A percentile compares a stretch with the other conserved stretches of the same genome.
Conservation (phyloP, 2,329 filamentous ascomycete species). For the Thielaviopsis ethacetica region DNA sequence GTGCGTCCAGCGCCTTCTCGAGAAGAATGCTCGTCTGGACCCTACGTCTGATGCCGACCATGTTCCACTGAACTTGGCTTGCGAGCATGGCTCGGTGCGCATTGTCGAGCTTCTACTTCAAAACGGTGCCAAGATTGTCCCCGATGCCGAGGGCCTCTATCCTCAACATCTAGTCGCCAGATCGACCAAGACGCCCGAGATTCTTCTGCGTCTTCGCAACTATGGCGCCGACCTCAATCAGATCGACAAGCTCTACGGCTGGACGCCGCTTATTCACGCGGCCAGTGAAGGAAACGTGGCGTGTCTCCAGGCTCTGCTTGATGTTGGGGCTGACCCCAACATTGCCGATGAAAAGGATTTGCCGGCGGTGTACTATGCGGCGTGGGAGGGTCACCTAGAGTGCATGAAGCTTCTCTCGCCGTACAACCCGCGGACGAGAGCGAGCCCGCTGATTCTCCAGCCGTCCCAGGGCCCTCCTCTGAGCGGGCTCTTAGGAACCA, state of each 20-base stretch:
- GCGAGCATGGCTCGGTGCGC: constrained; percentile 73
- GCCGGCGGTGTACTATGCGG: constrained; percentile 94
- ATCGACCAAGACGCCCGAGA: constrained; percentile 64
- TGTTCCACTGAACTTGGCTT: constrained; percentile 85
- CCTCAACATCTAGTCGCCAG: constrained; percentile 94
- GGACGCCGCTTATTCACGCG: constrained; percentile 92
- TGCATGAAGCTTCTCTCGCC: constrained; percentile 80
- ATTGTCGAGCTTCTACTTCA: constrained; percentile 76
- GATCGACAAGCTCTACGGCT: constrained; percentile 87
- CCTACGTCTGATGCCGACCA: constrained; percentile 77
- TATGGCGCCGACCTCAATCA: constrained; percentile 86
- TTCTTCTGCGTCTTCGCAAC: constrained; percentile 64
- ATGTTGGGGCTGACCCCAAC: constrained; percentile 60
- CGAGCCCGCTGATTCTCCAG: constrained; percentile 29
- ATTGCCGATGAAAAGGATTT: constrained; percentile 84
- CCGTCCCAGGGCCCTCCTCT: constrained; percentile 19
- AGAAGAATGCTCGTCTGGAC: constrained; percentile 67
- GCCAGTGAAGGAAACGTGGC: constrained; percentile 90
- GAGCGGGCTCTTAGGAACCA: constrained; percentile 27
- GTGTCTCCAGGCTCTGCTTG: constrained; percentile 66
- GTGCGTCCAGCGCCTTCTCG: constrained; percentile 65
- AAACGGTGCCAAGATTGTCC: constrained; percentile 64
- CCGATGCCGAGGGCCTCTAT: constrained; percentile 88
- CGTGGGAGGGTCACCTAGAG: constrained; percentile 90
- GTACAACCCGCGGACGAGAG: constrained; percentile 28